Conservation (phyloP, 345 rosid genomes). For the Rhodamnia argentea region DNA sequence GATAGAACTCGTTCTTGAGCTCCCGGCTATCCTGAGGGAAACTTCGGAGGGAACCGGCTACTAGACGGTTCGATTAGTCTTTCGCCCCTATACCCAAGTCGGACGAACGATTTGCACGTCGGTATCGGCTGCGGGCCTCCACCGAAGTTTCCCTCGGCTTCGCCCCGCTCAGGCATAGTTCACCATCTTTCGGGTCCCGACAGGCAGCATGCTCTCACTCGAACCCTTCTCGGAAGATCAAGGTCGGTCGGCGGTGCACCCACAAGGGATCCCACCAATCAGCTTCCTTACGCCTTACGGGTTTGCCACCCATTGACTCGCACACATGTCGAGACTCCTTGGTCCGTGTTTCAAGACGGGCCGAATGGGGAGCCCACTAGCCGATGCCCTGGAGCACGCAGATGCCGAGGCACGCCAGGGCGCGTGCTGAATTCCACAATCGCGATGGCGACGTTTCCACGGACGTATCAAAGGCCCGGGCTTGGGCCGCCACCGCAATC, state of each 20-base stretch:
- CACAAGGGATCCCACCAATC: not conserved
- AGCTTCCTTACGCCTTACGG: not conserved
- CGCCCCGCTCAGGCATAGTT: not conserved
- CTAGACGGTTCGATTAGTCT: constrained; percentile 54
- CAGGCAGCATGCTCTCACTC: constrained; percentile 1
- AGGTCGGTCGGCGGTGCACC: not conserved
- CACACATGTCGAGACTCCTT: constrained; percentile 37
- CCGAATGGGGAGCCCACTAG: constrained; percentile 23
- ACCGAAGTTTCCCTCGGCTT: not conserved
- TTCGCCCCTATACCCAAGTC: constrained; percentile 59
- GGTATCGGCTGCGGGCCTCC: not conserved
- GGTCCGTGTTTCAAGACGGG: constrained; percentile 47
- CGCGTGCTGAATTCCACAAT: not conserved
- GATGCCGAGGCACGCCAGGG: constrained; percentile 1
- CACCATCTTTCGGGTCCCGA: not conserved
- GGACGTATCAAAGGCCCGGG: no score
- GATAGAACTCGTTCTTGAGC: not conserved
- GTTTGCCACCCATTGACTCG: constrained; percentile 24
- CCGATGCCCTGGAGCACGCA: constrained; percentile 2
- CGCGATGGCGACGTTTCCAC: no score
- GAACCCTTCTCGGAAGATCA: not conserved
- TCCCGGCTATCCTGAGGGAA: constrained; percentile 1
- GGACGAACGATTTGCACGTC: constrained; percentile 39
- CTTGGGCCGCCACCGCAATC: no score
- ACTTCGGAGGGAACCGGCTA: constrained; percentile 29